phyloP scores from a whole-genome alignment of 495 filamentous ascomycete genomes.

The Ascobolus immersus region DNA sequence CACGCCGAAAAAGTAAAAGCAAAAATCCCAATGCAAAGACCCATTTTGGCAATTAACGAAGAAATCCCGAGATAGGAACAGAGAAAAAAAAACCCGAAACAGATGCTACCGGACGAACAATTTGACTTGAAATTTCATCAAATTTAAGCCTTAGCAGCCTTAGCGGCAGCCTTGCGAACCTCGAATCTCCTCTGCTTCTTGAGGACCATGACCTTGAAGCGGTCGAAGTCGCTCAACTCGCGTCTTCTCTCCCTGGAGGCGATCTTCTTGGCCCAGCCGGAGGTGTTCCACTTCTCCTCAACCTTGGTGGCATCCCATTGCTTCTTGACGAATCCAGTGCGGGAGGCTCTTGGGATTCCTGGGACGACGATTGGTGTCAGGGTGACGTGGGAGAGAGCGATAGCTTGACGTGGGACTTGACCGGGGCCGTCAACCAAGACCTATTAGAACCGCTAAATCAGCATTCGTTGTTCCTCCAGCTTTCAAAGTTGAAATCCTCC shows the following conservation, averaged over 20 bases:
- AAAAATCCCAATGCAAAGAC: no score
- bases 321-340: constrained; percentile 55
- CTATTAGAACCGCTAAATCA: constrained; percentile 30
- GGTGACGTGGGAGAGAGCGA: constrained; percentile 52
- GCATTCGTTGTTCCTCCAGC: no score
- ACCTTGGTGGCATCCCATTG: constrained; percentile 69
- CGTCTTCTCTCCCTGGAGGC: constrained; percentile 58
- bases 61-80: no score
- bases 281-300: constrained; percentile 72
- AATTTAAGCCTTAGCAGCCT: no score
- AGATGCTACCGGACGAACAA: no score
- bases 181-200: constrained; percentile 96
- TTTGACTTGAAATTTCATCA: no score
- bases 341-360: constrained; percentile 65
- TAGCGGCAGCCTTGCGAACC: constrained; percentile 74
- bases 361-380: constrained; percentile 75
- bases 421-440: constrained; percentile 84
- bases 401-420: constrained; percentile 52
- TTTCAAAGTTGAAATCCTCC: no score
- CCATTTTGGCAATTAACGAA: no score
- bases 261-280: constrained; percentile 72
- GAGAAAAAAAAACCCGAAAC: no score
- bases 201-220: constrained; percentile 95
- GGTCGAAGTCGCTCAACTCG: constrained; percentile 89
- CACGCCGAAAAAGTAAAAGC: no score